phyloP scores from a whole-genome alignment of 345 rosid genomes.

The Eucalyptus virginea region DNA sequence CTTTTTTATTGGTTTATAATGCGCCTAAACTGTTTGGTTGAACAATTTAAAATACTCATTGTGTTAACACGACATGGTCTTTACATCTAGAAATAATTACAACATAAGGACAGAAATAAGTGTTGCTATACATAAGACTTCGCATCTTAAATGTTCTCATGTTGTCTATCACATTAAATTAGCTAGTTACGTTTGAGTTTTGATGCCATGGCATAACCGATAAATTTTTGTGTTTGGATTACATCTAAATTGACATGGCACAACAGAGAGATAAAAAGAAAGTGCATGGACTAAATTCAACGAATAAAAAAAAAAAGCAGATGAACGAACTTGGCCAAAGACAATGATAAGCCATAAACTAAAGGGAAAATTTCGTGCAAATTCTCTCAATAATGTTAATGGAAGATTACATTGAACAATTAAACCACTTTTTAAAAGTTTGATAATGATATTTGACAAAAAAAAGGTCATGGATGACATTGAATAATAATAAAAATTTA shows the following conservation, averaged over 20 bases:
- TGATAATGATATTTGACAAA: neutral
- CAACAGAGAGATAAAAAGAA: neutral
- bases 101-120: neutral
- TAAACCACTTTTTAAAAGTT: neutral
- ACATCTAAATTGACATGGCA: neutral
- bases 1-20: neutral
- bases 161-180: neutral
- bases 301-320: neutral
- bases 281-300: neutral
- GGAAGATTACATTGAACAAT: neutral
- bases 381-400: neutral
- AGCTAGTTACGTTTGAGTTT: neutral
- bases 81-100: neutral
- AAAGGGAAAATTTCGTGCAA: neutral
- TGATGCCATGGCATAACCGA: neutral
- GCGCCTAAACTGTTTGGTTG: neutral
- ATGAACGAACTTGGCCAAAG: neutral
- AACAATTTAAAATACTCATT: neutral
- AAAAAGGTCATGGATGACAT: neutral
- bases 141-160: neutral
- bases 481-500: neutral
- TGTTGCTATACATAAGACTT: neutral
- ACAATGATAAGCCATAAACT: neutral
- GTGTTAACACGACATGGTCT: neutral
- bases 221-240: neutral